phyloP scores from a whole-genome alignment of 345 rosid genomes.

The Luvunga scandens region DNA sequence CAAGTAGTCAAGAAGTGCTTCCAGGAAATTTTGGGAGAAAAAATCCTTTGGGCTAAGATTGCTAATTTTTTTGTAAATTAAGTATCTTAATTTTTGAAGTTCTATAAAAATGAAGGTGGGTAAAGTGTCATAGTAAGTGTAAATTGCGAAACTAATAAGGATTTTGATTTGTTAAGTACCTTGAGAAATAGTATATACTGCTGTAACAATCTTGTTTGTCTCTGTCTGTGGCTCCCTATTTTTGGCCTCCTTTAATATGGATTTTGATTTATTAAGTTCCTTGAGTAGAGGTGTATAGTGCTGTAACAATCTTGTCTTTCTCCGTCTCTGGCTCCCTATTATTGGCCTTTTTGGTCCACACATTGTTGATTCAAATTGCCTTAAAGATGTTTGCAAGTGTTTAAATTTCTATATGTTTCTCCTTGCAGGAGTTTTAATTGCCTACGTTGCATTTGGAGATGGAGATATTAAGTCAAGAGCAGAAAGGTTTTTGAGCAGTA shows the following conservation, averaged over 20 bases:
- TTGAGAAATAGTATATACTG: background rate
- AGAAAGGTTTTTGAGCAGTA: constrained; percentile 90
- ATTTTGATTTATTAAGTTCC: background rate
- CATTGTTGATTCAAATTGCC: background rate
- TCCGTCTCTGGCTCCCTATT: background rate
- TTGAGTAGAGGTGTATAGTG: background rate
- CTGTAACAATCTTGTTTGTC: background rate
- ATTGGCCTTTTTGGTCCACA: background rate
- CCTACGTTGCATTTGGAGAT: constrained; percentile 69
- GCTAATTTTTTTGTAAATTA: background rate
- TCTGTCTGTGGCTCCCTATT: background rate
- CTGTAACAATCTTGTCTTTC: background rate
- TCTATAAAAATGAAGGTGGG: background rate
- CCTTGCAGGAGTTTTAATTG: constrained; percentile 72
- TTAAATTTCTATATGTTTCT: constrained; percentile 13
- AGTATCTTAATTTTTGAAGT: background rate
- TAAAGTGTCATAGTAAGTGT: background rate
- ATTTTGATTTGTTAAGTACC: background rate
- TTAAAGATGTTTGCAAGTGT: background rate
- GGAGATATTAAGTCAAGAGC: constrained; percentile 71
- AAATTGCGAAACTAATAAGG: background rate
- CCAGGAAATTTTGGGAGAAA: background rate
- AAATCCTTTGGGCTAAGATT: background rate
- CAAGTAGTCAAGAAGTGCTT: background rate
- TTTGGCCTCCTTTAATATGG: background rate